Base-by-base conservation (phyloP, 2,329 filamentous ascomycete genomes). In the Basipetospora sp. region DNA sequence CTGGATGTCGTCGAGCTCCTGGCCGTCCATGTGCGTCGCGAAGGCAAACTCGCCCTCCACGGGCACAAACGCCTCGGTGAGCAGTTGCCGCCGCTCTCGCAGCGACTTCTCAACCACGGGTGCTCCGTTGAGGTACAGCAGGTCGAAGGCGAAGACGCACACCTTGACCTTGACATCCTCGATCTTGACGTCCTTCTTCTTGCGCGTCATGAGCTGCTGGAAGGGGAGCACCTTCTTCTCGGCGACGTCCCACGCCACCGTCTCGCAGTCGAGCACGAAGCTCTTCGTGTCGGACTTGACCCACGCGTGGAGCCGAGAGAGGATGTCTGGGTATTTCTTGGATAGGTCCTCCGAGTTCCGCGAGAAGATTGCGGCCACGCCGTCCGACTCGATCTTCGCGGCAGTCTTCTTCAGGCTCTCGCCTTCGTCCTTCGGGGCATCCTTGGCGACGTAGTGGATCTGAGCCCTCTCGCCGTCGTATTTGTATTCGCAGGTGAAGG, bases 391-490 rank as follows among this genome's bases (percentile, higher is more conserved):
- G 43, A 84, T 80, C 44, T 76, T 77, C 29, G 76, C 68, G 6
- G 74, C 74, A 5, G 71, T 60, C 9, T 66, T 62, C 9, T 66
- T 62, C 1, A 70, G 62, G 26, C 73, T 67, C 33, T 79, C 71
- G 41, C 71, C 70, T 47, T 84, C 79, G 39, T 85, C 69, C 42
- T 80, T 64, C 2, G 74, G 64, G 8, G 82, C 72, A 43, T 88
- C 81, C 44, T 85, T 83, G 4, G 87, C 79, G 22, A 96, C 85
- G 48, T 93, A 98, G 55, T 98, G 90, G 36, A 98, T 96, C 54
- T 98, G 90, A n/a, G 90, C 90, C 53, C 90, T 72, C 58, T 98
- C 90, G 34, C 90, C 90, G 50, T 98, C 90, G 52, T 98, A 98
- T 58, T 98, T 98, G 68, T 93, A 98, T 56, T 98, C 90, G 60